Evolutionary conservation across 345 rosid species (phyloP), one percentile per base, ranked within the genome.

Genomic region (Eucalyptus microcorys): DNA sequence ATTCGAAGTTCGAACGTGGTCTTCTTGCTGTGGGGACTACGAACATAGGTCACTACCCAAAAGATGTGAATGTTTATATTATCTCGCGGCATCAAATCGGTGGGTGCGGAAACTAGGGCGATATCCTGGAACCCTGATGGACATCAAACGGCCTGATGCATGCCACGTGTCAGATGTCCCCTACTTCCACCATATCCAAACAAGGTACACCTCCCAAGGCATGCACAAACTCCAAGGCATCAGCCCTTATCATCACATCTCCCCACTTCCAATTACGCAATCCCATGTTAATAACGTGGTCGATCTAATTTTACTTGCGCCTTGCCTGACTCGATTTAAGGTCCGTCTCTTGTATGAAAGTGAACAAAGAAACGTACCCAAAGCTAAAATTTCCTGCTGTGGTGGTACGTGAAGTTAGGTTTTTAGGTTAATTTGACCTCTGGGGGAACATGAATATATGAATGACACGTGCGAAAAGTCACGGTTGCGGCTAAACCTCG

Each of bases 131-230:
- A 40, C 47, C 5, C 15, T 6, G 47, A 76, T 10, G 2, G 83
- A 21, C 27, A 10, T 76, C 83, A 7, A 76, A 76, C 83, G 47
- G 84, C 47, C 47, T 3, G 8, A 21, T 10, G 84, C 27, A 4
- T 22, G 84, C 84, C 84, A 76, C 47, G 84, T 21, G 87, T 34
- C 87, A 14, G 48, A 21, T 4, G 11, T 37, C n/a, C 34, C 79
- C 5, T 59, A 6, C 34, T 32, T 32, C 47, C 68, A 37, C 88
- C 88, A 47, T 15, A 49, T 53, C 71, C 32, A 27, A 85, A 89
- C 61, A 8, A 86, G 49, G 19, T 89, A 47, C 92, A 79, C 88
- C 81, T 89, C 92, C 88, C 91, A 80, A 93, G 92, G 89, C 50
- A 12, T 88, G 93, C 93, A 90, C 93, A 83, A 45, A 55, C 12